Evolutionary conservation across 1,284 basidiomycete species (phyloP).

Genomic region (Pseudozyma tsukubaensis): DNA sequence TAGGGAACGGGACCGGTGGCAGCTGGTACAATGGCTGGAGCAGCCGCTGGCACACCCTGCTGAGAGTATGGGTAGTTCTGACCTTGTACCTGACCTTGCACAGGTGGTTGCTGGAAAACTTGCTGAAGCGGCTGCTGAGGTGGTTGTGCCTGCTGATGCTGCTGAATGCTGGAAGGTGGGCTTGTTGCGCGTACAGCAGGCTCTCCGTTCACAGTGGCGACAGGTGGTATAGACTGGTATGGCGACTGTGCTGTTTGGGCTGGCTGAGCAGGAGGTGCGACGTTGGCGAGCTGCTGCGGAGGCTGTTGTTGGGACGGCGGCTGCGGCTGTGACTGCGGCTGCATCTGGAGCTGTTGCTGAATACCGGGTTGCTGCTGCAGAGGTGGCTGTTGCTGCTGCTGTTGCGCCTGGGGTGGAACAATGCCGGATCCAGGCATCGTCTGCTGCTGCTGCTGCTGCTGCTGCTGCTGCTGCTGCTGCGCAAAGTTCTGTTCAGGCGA

Average conservation of each 20-base stretch:
- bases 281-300: slow-evolving; percentile 19
- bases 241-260: slow-evolving; percentile 13
- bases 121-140: slow-evolving; percentile 16
- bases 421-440: slow-evolving; percentile 5
- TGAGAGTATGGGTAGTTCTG: slow-evolving; percentile 27
- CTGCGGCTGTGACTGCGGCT: not conserved
- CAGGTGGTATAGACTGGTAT: slow-evolving; percentile 21
- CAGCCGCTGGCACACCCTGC: slow-evolving; percentile 15
- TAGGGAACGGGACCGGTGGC: slow-evolving; percentile 36
- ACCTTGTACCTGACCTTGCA: slow-evolving; percentile 22
- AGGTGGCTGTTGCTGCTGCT: not conserved
- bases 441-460: slow-evolving; percentile 20
- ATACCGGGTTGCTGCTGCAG: slow-evolving; percentile 10
- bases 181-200: slow-evolving; percentile 22
- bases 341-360: slow-evolving; percentile 3
- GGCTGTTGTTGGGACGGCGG: slow-evolving; percentile 8
- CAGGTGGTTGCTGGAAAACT: slow-evolving; percentile 14
- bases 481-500: slow-evolving; percentile 22
- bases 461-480: slow-evolving; percentile 22
- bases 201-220: slow-evolving; percentile 17
- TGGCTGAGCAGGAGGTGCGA: slow-evolving; percentile 1
- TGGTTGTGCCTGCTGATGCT: slow-evolving; percentile 18
- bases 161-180: slow-evolving; percentile 28
- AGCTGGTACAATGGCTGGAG: slow-evolving; percentile 5
- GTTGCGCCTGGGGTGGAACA: slow-evolving; percentile 8